A percentile compares a stretch with the other conserved stretches of the same genome.
phyloP scores from a whole-genome alignment of 768 basidiomycete genomes.

The Xerocomellus intermedius region DNA sequence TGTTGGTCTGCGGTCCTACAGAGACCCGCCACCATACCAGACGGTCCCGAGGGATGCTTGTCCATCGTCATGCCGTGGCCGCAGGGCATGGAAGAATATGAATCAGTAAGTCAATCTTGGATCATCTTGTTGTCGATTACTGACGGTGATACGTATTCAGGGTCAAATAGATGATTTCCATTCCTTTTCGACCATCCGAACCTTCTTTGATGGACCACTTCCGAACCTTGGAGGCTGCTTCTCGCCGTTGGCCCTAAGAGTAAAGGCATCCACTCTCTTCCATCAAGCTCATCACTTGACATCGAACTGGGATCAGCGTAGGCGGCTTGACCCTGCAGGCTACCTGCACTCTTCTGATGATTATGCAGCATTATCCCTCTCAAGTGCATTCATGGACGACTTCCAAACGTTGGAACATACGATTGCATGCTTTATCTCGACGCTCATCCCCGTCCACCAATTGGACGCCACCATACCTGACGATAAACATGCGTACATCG shows the following conservation, averaged over 20 bases:
- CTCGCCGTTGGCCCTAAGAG: conserved; percentile 62
- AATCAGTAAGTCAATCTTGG: conserved; percentile 48
- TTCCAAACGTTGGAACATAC: conserved; percentile 61
- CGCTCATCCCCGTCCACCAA: conserved; percentile 64
- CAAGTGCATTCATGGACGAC: conserved; percentile 53
- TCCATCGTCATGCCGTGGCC: conserved; percentile 78
- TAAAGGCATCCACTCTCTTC: conserved; percentile 75
- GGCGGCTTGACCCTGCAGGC: conserved; percentile 23
- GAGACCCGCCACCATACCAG: conserved; percentile 64
- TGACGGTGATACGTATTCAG: conserved; percentile 37
- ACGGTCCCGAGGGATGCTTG: conserved; percentile 54
- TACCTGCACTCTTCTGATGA: conserved; percentile 22
- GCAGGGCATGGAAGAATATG: conserved; percentile 68
- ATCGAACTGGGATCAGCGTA: conserved; percentile 61
- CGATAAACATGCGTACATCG: conserved; percentile 58
- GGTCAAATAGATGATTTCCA: conserved; percentile 53
- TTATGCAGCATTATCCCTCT: conserved; percentile 41
- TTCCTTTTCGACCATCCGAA: conserved; percentile 56
- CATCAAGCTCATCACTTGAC: conserved; percentile 64
- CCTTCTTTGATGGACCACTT: conserved; percentile 61
- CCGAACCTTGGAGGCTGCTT: conserved; percentile 51
- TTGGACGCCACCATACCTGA: conserved; percentile 52
- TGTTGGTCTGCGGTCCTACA: conserved; percentile 78
- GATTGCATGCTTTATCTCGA: conserved; percentile 61
- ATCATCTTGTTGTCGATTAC: conserved; percentile 5